These are phyloP conservation scores for Fragilaria crotonensis DNA, from an alignment of 108 stramenopile species.

Conservation along the genomic window DNA sequence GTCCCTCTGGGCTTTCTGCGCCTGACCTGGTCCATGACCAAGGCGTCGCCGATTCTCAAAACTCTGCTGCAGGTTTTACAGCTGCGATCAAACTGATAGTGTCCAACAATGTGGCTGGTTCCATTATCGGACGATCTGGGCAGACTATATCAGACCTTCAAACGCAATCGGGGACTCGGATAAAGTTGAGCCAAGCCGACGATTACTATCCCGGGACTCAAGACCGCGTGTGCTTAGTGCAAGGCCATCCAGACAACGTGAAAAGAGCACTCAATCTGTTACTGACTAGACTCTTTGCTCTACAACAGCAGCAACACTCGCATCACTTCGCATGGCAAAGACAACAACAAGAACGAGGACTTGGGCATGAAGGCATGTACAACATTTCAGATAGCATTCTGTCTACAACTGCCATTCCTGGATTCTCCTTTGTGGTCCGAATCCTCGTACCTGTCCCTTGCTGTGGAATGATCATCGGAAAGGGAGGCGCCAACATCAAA, in stretches of 20 bases:
- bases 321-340: constrained; percentile 32
- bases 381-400: background rate
- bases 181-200: constrained; percentile 72
- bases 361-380: background rate
- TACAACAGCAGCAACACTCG: constrained; percentile 46
- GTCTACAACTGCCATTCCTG: background rate
- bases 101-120: constrained; percentile 73
- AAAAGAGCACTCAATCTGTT: constrained; percentile 51
- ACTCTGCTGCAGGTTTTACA: constrained; percentile 9
- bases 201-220: constrained; percentile 73
- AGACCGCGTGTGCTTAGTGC: constrained; percentile 74
- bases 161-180: constrained; percentile 51
- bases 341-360: constrained; percentile 9
- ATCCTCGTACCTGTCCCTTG: constrained; percentile 63
- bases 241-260: constrained; percentile 53
- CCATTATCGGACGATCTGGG: constrained; percentile 74
- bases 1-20: too few relatives aligned
- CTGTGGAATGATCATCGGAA: constrained; percentile 83
- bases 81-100: constrained; percentile 67
- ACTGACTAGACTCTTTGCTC: constrained; percentile 41
- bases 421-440: constrained; percentile 47
- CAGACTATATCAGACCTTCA: constrained; percentile 72
- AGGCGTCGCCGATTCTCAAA: constrained; percentile 1
- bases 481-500: constrained; percentile 68
- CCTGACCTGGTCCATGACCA: background rate